These are phyloP conservation scores for Diplosphaera chodatii DNA, from an alignment of 139 green algal species.

Conservation along the genomic window DNA sequence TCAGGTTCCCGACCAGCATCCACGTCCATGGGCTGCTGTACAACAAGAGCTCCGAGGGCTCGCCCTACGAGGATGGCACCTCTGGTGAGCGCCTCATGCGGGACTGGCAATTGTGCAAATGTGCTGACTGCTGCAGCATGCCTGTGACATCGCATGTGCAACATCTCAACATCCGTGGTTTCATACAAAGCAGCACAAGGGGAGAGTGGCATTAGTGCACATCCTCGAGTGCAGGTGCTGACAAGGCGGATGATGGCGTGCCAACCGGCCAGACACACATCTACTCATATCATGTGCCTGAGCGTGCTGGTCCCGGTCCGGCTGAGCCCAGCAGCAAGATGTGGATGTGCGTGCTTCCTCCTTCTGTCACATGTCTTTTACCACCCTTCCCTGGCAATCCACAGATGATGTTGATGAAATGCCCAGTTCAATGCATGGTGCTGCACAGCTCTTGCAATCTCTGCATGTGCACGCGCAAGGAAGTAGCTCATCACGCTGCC, in stretches of 20 bases:
- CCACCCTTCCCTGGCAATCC: not conserved
- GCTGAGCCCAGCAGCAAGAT: slow-evolving; percentile 47
- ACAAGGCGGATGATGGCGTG: slow-evolving; percentile 21
- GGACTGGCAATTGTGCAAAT: too few relatives aligned
- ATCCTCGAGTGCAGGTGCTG: slow-evolving; percentile 6
- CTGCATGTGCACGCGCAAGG: not conserved
- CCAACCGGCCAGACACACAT: slow-evolving; percentile 7
- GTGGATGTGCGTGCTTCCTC: slow-evolving; percentile 41
- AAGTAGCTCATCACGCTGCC: not conserved
- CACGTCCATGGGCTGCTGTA: slow-evolving; percentile 71
- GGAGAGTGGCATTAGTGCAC: too few relatives aligned
- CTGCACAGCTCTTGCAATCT: too few relatives aligned
- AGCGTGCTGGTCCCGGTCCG: slow-evolving; percentile 54
- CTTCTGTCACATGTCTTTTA: not conserved
- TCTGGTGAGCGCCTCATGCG: slow-evolving; percentile 1
- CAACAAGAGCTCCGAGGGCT: slow-evolving; percentile 56
- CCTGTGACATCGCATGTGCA: too few relatives aligned
- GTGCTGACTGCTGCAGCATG: slow-evolving; percentile 3
- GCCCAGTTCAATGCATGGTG: too few relatives aligned
- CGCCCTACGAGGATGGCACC: slow-evolving; percentile 55
- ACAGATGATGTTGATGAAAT: too few relatives aligned
- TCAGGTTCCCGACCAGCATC: slow-evolving; percentile 28
- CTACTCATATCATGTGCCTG: slow-evolving; percentile 51
- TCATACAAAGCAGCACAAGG: too few relatives aligned
- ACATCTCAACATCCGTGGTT: too few relatives aligned